Percentiles rank a stretch among this genome's conserved stretches.
These are phyloP conservation scores for Debaryomyces nepalensis DNA, from an alignment of 1,139 yeast species.

Conservation along the genomic window DNA sequence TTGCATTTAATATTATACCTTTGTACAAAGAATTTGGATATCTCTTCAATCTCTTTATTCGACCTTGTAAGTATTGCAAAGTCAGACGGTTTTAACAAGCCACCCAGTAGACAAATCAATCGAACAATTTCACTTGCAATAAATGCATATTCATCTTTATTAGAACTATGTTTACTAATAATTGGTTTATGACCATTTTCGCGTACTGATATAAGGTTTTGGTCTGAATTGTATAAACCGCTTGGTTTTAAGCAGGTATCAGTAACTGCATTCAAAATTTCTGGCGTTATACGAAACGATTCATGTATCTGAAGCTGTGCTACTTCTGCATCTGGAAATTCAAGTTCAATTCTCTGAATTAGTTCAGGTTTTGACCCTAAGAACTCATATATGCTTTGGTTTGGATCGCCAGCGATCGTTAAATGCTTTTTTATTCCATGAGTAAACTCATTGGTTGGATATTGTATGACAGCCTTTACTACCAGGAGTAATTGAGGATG, in stretches of 20 bases:
- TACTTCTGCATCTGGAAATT: slow-evolving; percentile 30
- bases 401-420: slow-evolving; percentile 73
- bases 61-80: slow-evolving; percentile 59
- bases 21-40: slow-evolving; percentile 42
- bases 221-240: slow-evolving; percentile 12
- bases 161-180: slow-evolving; percentile 28
- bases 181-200: slow-evolving; percentile 37
- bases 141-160: slow-evolving; percentile 43
- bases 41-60: slow-evolving; percentile 54
- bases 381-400: slow-evolving; percentile 73
- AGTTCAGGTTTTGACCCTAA: slow-evolving; percentile 53
- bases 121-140: slow-evolving; percentile 51
- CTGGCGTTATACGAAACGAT: slow-evolving; percentile 64
- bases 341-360: slow-evolving; percentile 28
- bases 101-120: slow-evolving; percentile 50
- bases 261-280: slow-evolving; percentile 50
- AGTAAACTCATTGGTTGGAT: slow-evolving; percentile 27
- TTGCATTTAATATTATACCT: slow-evolving; percentile 47
- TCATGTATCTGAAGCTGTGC: slow-evolving; percentile 44
- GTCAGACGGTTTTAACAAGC: slow-evolving; percentile 52
- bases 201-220: slow-evolving; percentile 24
- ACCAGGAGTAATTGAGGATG: slow-evolving; percentile 55
- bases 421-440: slow-evolving; percentile 47
- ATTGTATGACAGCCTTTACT: slow-evolving; percentile 39
- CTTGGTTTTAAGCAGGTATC: slow-evolving; percentile 27